Evolutionary conservation across 116 monocot species (phyloP).

Genomic region (Papilionanthe hybrid): DNA sequence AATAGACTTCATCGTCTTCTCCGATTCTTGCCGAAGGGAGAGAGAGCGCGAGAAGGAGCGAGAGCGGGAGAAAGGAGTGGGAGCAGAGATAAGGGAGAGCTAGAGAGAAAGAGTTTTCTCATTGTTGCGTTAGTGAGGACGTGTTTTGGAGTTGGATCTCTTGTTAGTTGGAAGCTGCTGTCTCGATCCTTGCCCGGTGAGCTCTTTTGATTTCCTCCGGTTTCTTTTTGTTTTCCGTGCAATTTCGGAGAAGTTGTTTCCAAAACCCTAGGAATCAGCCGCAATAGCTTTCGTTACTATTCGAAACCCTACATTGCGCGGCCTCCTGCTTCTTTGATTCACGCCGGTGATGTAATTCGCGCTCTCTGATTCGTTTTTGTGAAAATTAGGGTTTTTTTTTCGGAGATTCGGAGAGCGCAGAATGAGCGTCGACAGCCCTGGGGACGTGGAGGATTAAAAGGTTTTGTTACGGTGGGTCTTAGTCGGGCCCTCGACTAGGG

Average conservation of each 20-base stretch:
- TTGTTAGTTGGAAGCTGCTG: constrained; percentile 18
- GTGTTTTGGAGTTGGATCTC: neutral
- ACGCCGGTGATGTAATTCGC: neutral
- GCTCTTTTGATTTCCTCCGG: neutral
- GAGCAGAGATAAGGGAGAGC: neutral
- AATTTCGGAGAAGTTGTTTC: constrained; percentile 14
- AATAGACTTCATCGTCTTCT: constrained; percentile 8
- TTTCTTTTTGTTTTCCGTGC: neutral
- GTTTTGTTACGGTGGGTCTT: constrained; percentile 12
- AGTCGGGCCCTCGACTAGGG: constrained; percentile 12
- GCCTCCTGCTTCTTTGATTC: constrained; percentile 2
- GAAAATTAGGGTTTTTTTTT: constrained; percentile 34
- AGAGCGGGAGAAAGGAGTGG: constrained; percentile 1
- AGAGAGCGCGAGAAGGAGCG: neutral
- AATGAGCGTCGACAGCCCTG: constrained; percentile 26
- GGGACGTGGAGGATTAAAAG: constrained; percentile 7
- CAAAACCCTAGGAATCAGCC: constrained; percentile 2
- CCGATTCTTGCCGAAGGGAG: neutral
- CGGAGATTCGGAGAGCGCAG: constrained; percentile 1
- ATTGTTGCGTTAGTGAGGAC: constrained; percentile 3
- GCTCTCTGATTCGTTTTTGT: neutral
- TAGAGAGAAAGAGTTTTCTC: neutral
- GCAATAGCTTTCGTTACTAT: neutral
- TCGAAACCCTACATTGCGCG: constrained; percentile 24
- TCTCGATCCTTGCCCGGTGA: constrained; percentile 20